A percentile compares a stretch with the other conserved stretches of the same genome.
Conservation (phyloP, 306 rosid genomes). For the Quercus rubra region DNA sequence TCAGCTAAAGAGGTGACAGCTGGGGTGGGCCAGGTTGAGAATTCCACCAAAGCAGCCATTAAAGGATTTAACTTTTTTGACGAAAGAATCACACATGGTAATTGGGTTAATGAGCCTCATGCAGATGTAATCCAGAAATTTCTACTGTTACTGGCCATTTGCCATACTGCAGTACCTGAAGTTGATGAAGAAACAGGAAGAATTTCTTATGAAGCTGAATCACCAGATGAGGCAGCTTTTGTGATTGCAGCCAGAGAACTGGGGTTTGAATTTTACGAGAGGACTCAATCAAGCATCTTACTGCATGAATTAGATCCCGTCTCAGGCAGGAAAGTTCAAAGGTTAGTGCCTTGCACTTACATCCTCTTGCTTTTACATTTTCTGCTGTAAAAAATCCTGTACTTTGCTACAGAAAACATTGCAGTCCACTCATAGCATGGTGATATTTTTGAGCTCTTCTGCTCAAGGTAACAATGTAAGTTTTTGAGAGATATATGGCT, state of each 20-base stretch:
- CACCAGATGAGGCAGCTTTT: conserved; percentile 97
- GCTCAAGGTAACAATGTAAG: conserved; percentile 1
- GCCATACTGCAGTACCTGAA: too few relatives aligned
- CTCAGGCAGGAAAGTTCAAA: conserved; percentile 35
- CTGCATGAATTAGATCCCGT: conserved; percentile 62
- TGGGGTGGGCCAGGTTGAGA: conserved; percentile 26
- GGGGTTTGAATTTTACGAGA: conserved; percentile 83
- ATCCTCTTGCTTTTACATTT: neutral
- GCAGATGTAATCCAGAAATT: too few relatives aligned
- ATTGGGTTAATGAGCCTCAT: too few relatives aligned
- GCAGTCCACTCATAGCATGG: neutral
- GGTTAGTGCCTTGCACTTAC: conserved; percentile 46
- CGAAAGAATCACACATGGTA: too few relatives aligned
- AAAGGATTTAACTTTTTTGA: too few relatives aligned
- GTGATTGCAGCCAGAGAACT: conserved; percentile 32
- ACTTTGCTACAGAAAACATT: too few relatives aligned
- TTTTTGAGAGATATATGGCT: neutral
- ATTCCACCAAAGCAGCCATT: conserved; percentile 9
- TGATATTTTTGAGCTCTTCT: neutral
- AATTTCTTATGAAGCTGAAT: conserved; percentile 92
- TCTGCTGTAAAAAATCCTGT: neutral
- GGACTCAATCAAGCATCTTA: conserved; percentile 62
- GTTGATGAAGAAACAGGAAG: conserved; percentile 69
- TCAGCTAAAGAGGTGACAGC: conserved; percentile 22
- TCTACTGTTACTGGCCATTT: too few relatives aligned